Base-by-base conservation (phyloP, 352 stramenopile genomes). In the Globisporangium mamillatum region DNA sequence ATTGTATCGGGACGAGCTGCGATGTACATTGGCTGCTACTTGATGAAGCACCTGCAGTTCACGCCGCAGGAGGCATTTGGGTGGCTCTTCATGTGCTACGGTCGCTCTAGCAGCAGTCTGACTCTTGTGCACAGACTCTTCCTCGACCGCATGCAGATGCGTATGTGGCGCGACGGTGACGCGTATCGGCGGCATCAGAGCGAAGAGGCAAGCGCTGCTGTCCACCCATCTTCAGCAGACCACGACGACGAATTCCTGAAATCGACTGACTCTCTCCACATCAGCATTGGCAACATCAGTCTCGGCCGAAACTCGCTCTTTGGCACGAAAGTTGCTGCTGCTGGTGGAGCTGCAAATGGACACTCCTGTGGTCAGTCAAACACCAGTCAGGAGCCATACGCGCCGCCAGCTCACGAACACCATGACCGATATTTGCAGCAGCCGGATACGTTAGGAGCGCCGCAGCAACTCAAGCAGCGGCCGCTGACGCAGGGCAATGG, bases 31-130 rank as follows among this genome's bases (percentile, higher is more conserved):
- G 97, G 93, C 7, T 97, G 94, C 60, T 99, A 98, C 73, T 74
- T 99, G 38, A 99, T 99, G 95, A 99, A 99, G 74, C 97, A 99
- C 69, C 95, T 91, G 44, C 74, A 75, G 36, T 96, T 99, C 56
- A 98, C 95, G 0, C 95, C 97, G 0, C 81, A 82, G 6, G 97
- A 99, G 80, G 93, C 86, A 4, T 97, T 99, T 67, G 95, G 88
- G 0, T 99, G 96, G 94, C 89, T 99, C 60, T 86, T 92, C n/a
- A 93, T 99, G 63, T 98, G 93, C 71, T 79, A 92, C 3, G 16
- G 41, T n/a, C 0, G 44, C 44, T 20, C 44, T 52, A 93, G 95
- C 1, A 90, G 87, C 2, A 90, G 82, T 58, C 82, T 99, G 3
- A 94, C 84, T 71, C 80, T 55, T 2, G 82, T 79, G 24, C 91